Evolutionary conservation across 441 rosid genomes (phyloP).

Genomic region (Mallotus japonicus): DNA sequence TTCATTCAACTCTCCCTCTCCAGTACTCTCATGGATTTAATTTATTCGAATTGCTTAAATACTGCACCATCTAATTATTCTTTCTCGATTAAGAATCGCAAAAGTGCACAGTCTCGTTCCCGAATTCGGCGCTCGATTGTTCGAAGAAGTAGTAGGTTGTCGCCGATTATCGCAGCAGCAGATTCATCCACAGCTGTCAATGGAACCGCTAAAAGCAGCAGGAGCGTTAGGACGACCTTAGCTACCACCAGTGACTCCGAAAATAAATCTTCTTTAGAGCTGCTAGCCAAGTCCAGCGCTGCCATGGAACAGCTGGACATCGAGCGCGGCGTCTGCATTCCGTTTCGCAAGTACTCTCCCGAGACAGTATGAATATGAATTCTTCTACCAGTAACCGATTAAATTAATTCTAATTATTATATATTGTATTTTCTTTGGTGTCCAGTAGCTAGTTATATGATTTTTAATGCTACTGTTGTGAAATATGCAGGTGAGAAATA

Average conservation of each 20-base stretch:
- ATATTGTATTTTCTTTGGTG: too few species aligned
- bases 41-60: conserved; percentile 31
- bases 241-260: not conserved
- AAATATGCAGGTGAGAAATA: conserved; percentile 61
- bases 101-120: conserved; percentile 13
- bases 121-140: not conserved
- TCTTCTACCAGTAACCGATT: too few species aligned
- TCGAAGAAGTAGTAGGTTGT: conserved; percentile 25
- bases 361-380: conserved; percentile 58
- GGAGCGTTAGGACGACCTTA: conserved; percentile 14
- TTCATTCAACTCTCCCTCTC: not conserved
- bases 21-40: conserved; percentile 34
- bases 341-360: conserved; percentile 95
- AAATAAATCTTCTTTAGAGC: conserved; percentile 14
- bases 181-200: conserved; percentile 21
- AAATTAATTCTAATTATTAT: too few species aligned
- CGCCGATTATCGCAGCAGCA: conserved; percentile 17
- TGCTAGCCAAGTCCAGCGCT: conserved; percentile 44
- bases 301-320: conserved; percentile 89
- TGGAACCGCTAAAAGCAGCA: conserved; percentile 12
- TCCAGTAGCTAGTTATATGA: too few species aligned
- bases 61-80: conserved; percentile 10
- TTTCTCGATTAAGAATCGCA: conserved; percentile 17
- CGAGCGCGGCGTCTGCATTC: conserved; percentile 94
- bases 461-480: conserved; percentile 16